A percentile compares a stretch with the other conserved stretches of the same genome.
Evolutionary conservation across 2,329 filamentous ascomycete genomes (phyloP).

Genomic region (Diplodia seriata): DNA sequence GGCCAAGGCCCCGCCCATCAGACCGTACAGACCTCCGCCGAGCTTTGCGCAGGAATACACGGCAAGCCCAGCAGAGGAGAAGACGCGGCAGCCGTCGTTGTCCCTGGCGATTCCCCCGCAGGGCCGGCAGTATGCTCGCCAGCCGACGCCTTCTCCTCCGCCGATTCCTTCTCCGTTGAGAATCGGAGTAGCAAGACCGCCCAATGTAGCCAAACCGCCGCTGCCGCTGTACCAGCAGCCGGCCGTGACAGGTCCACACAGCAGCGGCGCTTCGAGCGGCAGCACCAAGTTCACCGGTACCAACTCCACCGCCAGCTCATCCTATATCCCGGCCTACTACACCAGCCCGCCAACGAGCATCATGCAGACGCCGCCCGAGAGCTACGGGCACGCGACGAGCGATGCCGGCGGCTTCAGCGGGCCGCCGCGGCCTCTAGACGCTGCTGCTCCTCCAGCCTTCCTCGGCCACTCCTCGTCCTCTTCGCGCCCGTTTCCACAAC

Average conservation of each 20-base stretch:
- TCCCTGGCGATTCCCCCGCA: constrained; percentile 19
- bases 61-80: not conserved
- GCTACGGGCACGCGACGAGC: constrained; percentile 9
- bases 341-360: constrained; percentile 28
- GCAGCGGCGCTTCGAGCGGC: constrained; percentile 26
- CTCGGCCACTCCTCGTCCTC: not conserved
- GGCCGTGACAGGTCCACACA: constrained; percentile 13
- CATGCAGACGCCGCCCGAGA: constrained; percentile 27
- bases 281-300: constrained; percentile 26
- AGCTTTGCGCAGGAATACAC: constrained; percentile 17
- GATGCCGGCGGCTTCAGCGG: constrained; percentile 8
- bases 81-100: constrained; percentile 8
- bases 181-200: constrained; percentile 5
- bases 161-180: constrained; percentile 35
- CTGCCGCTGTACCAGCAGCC: constrained; percentile 13
- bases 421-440: not conserved
- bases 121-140: not conserved
- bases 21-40: constrained; percentile 18
- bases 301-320: constrained; percentile 27
- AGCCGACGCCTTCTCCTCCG: constrained; percentile 33
- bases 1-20: not conserved
- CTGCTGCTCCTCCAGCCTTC: not conserved
- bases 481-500: constrained; percentile 8
- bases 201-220: constrained; percentile 10
- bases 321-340: constrained; percentile 25